phyloP scores from a whole-genome alignment of 2,329 filamentous ascomycete genomes.

The Pezicula neosporulosa region DNA sequence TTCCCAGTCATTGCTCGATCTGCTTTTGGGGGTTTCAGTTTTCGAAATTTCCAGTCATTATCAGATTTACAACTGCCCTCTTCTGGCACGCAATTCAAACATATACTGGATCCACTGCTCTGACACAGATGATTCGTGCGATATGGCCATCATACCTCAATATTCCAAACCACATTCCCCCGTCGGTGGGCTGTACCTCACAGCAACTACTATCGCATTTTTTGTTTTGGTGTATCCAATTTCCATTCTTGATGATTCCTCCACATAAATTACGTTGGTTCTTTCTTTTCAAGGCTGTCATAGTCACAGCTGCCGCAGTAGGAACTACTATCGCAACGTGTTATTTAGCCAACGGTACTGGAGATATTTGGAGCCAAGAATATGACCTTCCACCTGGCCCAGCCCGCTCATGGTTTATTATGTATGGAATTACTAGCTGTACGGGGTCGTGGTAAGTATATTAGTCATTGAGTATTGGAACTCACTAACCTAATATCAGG shows the following conservation, averaged over 20 bases:
- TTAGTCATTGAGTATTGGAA: not conserved
- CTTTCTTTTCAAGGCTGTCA: constrained; percentile 45
- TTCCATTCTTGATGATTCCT: constrained; percentile 46
- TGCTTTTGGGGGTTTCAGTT: constrained; percentile 42
- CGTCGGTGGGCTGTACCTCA: constrained; percentile 49
- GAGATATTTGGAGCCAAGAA: constrained; percentile 20
- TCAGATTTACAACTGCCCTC: constrained; percentile 28
- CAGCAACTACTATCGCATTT: constrained; percentile 53
- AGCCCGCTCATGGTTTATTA: constrained; percentile 19
- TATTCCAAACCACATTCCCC: constrained; percentile 48
- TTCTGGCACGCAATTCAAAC: constrained; percentile 26
- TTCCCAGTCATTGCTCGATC: constrained; percentile 40
- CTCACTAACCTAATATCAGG: not conserved
- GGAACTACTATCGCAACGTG: constrained; percentile 21
- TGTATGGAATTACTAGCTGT: constrained; percentile 19
- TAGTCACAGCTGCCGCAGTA: constrained; percentile 6
- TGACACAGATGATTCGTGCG: constrained; percentile 39
- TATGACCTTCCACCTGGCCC: constrained; percentile 15
- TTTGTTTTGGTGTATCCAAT: constrained; percentile 30
- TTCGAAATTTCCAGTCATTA: constrained; percentile 32
- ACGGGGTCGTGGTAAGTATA: constrained; percentile 19
- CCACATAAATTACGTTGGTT: constrained; percentile 42
- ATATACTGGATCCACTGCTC: constrained; percentile 26
- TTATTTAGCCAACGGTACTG: constrained; percentile 18
- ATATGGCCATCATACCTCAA: constrained; percentile 50